Base-by-base conservation (phyloP, 139 green algal species). In the Chlamydomonas asymmetrica region DNA sequence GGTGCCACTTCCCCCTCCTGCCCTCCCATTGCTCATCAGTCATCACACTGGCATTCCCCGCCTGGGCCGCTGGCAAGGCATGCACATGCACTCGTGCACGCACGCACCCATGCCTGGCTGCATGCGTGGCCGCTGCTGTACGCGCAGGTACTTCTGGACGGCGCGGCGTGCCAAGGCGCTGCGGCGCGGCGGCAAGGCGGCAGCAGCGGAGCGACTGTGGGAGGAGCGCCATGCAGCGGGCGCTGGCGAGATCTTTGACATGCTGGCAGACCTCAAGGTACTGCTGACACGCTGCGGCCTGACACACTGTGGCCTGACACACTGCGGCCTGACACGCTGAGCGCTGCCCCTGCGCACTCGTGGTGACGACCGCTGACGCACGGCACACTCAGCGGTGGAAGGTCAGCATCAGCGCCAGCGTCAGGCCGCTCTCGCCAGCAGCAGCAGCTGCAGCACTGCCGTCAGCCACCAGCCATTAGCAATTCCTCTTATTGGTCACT, bases 241-340 rank as follows among this genome's bases (percentile, higher is more conserved):
- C 6, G 78, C 82, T 25, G 59, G 75, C 29, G 78, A 79, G 32
- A 73, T 88, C 22, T 76, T 78, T 7, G 48, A 70, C 40, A 82
- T 84, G 73, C 78, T 87, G 67, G 59, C 56, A 10, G 75, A 81
- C 34, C 43, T 81, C 35, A 75, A 81, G 66, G 75, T 75, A 31
- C 48, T 20, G 20, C 25, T 66, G 27, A 18, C 59, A 18, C 59
- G 25, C 27, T 40, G 27, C 25, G 59, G 59, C 32, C 41, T 31
- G 40, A 72, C 25, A 10, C 13, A n/a, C 39, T 72, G 40, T 72
- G 65, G 65, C 65, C 39, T 27, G 40, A 39, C 8, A 40, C 31
- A 35, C 23, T 6, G 20, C 27, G 57, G 27, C 59, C 39, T 72
- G 39, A 59, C 16, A 45, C 39, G 25, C 38, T 72, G 40, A 35